Base-by-base conservation (phyloP, 2,329 filamentous ascomycete genomes). In the Xylaria sp. region DNA sequence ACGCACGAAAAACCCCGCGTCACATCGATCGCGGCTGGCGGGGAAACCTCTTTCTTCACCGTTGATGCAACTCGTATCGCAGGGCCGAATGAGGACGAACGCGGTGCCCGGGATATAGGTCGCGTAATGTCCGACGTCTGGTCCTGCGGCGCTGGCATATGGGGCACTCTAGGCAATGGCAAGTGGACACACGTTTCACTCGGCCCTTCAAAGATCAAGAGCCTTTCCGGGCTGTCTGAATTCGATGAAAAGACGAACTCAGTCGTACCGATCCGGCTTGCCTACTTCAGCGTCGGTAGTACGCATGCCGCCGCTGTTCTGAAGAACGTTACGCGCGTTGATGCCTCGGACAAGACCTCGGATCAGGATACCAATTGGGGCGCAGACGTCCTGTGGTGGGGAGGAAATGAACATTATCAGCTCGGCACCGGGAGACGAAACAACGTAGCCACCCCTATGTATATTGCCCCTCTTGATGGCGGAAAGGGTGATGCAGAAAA, bases 321-420 rank as follows among this genome's bases (percentile, higher is more conserved):
- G 89, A 87, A 90, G 76, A 98, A 98, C 77, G 87, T 92, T 35
- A 92, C 92, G 0, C 85, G 90, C 62, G 85, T 94, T 5, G 82
- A 84, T 18, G 86, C 90, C 1, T 82, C 85, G 1, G 78, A 75
- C 69, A 81, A 78, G 63, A 84, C 75, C 18, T 85, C 86, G 1
- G 83, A 88, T 48, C 91, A 92, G 72, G 92, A 94, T 75, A 93
- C 90, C 1, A 94, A 96, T 78, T 97, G 91, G 88, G 96, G 96
- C 58, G 90, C 92, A 4, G 96, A 98, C 78, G 90, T 94, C 35
- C 79, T 98, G 1, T 97, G 93, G 84, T 99, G 94, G 93, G 96
- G 96, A 70, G 93, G 93, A 62, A 99, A 98, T 76, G 94, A 98
- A 82, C 88, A 91, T 78, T 98, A 92, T 80, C 96, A 99, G 81